Conservation (phyloP, 768 basidiomycete genomes). For the Trametes cinnabarina region DNA sequence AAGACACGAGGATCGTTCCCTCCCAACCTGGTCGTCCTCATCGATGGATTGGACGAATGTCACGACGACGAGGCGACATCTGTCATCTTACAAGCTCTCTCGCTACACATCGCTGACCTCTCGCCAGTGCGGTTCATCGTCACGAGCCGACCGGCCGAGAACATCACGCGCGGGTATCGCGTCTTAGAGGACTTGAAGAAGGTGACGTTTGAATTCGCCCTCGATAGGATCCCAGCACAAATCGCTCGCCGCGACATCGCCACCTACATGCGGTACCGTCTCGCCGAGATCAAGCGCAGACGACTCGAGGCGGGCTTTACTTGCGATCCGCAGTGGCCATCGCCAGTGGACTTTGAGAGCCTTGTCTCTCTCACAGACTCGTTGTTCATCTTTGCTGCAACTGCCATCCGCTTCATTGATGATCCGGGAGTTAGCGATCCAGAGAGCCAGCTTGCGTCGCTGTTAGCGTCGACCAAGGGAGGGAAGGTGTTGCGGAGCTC, state of each 20-base stretch:
- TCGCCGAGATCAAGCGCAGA: neutral
- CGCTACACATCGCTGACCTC: neutral
- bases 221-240: neutral
- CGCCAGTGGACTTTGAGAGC: neutral
- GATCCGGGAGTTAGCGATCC: neutral
- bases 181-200: neutral
- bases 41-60: constrained; percentile 24
- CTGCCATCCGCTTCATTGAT: constrained; percentile 21
- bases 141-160: constrained; percentile 13
- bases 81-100: constrained; percentile 3
- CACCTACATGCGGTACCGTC: neutral
- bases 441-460: neutral
- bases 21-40: neutral
- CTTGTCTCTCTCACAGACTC: neutral
- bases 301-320: neutral
- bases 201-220: neutral
- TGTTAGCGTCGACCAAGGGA: neutral
- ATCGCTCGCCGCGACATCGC: neutral
- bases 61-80: constrained; percentile 1
- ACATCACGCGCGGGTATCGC: neutral
- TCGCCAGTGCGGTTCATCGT: constrained; percentile 13
- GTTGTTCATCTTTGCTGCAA: constrained; percentile 26
- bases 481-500: neutral
- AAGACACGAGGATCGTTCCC: neutral
- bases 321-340: neutral